Evolutionary conservation across 345 rosid species (phyloP), one percentile per base, ranked within the genome.

Genomic region (Boechera divaricarpa): DNA sequence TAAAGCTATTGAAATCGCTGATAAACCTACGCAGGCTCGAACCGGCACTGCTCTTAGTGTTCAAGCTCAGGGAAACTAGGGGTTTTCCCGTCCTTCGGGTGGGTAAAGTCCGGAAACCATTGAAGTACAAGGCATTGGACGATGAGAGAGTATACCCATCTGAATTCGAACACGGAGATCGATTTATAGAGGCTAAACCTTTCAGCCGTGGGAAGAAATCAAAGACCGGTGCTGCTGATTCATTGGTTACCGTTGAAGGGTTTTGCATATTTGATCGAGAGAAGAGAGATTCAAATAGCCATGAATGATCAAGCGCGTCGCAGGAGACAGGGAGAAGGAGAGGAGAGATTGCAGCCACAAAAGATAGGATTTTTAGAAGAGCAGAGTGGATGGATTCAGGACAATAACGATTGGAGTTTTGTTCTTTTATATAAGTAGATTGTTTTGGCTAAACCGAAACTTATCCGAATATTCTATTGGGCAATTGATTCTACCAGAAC

Each of bases 231-330:
- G 79, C 63, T 52, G 77, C 76, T 26, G 91, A 76, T 35, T 95
- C 98, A 36, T 83, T 91, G 44, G 86, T 72, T 38, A 82, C 86
- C 5, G 90, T 73, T 45, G 94, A 87, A 54, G 93, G 85, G 73
- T 74, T 85, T 74, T 85, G 88, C 98, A 94, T 94, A 55, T 13
- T 79, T 75, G 72, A 63, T 59, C 2, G n/a, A 65, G 36, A 21
- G 56, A 32, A 56, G 59, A 49, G 9, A 26, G 51, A 60, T 35
- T 73, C 53, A 67, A 60, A 52, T 8, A 41, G 69, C 49, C 73
- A 71, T 65, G 67, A 47, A 21, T 7, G 75, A 61, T 61, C 63
- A 18, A 57, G 29, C 18, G 18, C 26, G 6, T 42, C 41, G 32
- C 32, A 13, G 12, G 29, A 21, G 24, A 44, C 7, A 21, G 24